Evolutionary conservation across 192 early-diverging fungal genomes (phyloP).

Genomic region (Backusella luteola): DNA sequence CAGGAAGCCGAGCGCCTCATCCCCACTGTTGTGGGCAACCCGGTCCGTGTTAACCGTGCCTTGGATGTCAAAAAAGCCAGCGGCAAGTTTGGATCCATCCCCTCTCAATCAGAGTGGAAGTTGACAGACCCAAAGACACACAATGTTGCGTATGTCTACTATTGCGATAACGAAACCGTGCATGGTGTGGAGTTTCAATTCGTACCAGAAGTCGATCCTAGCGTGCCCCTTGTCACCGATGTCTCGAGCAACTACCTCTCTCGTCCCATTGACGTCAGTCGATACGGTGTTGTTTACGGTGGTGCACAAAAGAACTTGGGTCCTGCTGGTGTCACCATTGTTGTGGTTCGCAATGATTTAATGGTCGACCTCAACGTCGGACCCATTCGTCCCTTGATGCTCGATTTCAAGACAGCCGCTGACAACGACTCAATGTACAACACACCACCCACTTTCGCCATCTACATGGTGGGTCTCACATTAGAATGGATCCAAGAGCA

Average conservation of each 20-base stretch:
- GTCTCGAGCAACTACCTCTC: conserved; percentile 87
- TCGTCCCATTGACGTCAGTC: conserved; percentile 73
- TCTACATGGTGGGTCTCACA: conserved; percentile 90
- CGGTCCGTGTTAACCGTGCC: conserved; percentile 69
- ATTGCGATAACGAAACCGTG: conserved; percentile 98
- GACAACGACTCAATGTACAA: conserved; percentile 90
- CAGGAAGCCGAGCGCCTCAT: conserved; percentile 84
- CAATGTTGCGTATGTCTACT: conserved; percentile 88
- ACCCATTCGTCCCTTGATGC: conserved; percentile 67
- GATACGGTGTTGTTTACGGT: conserved; percentile 87
- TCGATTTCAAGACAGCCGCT: conserved; percentile 84
- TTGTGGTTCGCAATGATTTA: conserved; percentile 89
- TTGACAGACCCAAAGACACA: conserved; percentile 49
- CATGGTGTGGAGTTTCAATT: conserved; percentile 86
- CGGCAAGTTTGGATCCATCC: conserved; percentile 55
- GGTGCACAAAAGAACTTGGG: conserved; percentile 98
- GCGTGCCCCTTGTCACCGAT: conserved; percentile 86
- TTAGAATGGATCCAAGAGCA: conserved; percentile 77
- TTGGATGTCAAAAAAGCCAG: conserved; percentile 62
- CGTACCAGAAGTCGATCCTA: conserved; percentile 51
- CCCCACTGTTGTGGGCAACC: conserved; percentile 28
- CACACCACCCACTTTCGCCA: conserved; percentile 93
- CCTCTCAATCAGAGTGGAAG: conserved; percentile 62
- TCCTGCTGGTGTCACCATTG: conserved; percentile 90
- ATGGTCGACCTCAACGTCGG: conserved; percentile 53